A percentile compares a stretch with the other conserved stretches of the same genome.
These are phyloP conservation scores for Aspergillus tamarii DNA, from an alignment of 2,329 filamentous ascomycete species.

Conservation along the genomic window DNA sequence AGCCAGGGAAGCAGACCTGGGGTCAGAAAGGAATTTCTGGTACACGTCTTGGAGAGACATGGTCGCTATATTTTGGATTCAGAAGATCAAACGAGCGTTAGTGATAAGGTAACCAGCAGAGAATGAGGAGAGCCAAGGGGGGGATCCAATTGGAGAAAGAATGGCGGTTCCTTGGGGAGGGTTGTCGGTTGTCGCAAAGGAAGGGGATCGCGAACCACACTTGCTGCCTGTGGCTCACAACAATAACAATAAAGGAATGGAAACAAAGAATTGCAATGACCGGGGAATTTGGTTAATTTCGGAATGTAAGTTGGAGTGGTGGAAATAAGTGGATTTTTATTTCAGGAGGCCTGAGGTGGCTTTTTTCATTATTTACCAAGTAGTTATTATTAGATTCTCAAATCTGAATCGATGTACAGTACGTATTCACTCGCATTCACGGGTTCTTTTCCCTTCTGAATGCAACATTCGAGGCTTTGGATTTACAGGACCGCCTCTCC, in stretches of 20 bases:
- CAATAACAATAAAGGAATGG: not conserved
- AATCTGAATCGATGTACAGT: not conserved
- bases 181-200: constrained; percentile 4
- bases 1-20: constrained; percentile 65
- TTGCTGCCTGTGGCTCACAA: not conserved
- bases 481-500: not conserved
- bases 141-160: constrained; percentile 11
- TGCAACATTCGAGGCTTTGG: not conserved
- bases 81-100: constrained; percentile 14
- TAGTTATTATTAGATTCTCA: constrained; percentile 1
- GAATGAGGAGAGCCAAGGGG: constrained; percentile 16
- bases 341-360: not conserved
- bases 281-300: not conserved
- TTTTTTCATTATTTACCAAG: constrained; percentile 4
- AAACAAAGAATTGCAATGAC: not conserved
- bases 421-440: not conserved
- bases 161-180: constrained; percentile 10
- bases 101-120: constrained; percentile 9
- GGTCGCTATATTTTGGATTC: constrained; percentile 9
- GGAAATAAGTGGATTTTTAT: not conserved
- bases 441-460: not conserved
- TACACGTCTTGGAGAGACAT: constrained; percentile 59
- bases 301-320: not conserved
- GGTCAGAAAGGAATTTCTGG: constrained; percentile 71
- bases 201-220: constrained; percentile 9